Evolutionary conservation across 768 basidiomycete genomes (phyloP).

Genomic region (Cubamyces sp.): DNA sequence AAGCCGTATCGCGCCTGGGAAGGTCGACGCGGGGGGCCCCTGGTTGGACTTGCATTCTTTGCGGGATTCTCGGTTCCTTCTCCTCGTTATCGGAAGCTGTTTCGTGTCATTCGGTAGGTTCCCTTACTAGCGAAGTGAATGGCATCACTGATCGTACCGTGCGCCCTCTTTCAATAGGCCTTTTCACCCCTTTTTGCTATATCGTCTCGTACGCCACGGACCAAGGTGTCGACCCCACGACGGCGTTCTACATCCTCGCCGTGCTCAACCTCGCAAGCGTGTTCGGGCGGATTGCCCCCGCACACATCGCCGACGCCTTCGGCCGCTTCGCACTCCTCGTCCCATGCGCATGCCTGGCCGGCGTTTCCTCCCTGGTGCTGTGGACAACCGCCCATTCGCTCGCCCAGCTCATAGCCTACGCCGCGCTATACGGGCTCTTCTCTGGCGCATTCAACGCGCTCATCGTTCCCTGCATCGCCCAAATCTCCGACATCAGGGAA

Average conservation of each 20-base stretch:
- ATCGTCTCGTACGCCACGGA: slow-evolving; percentile 61
- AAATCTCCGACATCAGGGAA: slow-evolving; percentile 61
- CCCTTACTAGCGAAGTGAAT: neutral
- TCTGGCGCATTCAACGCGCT: slow-evolving; percentile 72
- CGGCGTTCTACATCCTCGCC: slow-evolving; percentile 59
- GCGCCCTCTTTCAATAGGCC: slow-evolving; percentile 43
- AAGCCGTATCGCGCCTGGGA: slow-evolving; percentile 35
- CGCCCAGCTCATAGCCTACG: slow-evolving; percentile 49
- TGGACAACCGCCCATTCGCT: slow-evolving; percentile 55
- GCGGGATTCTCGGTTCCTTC: slow-evolving; percentile 44
- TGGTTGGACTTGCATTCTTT: slow-evolving; percentile 37
- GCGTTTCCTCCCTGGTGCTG: slow-evolving; percentile 56
- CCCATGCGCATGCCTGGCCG: slow-evolving; percentile 66
- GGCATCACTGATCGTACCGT: neutral
- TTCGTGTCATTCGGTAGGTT: slow-evolving; percentile 62
- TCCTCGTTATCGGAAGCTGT: slow-evolving; percentile 59
- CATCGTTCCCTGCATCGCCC: slow-evolving; percentile 69
- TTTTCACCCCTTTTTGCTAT: slow-evolving; percentile 75
- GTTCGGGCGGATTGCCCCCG: slow-evolving; percentile 65
- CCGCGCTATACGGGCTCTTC: slow-evolving; percentile 61
- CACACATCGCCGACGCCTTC: slow-evolving; percentile 63
- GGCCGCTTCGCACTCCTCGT: slow-evolving; percentile 70
- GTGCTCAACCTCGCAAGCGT: slow-evolving; percentile 71
- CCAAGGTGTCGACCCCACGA: slow-evolving; percentile 39
- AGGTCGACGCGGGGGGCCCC: slow-evolving; percentile 25